Evolutionary conservation across 768 basidiomycete species (phyloP).

Genomic region (Megacollybia marginata): DNA sequence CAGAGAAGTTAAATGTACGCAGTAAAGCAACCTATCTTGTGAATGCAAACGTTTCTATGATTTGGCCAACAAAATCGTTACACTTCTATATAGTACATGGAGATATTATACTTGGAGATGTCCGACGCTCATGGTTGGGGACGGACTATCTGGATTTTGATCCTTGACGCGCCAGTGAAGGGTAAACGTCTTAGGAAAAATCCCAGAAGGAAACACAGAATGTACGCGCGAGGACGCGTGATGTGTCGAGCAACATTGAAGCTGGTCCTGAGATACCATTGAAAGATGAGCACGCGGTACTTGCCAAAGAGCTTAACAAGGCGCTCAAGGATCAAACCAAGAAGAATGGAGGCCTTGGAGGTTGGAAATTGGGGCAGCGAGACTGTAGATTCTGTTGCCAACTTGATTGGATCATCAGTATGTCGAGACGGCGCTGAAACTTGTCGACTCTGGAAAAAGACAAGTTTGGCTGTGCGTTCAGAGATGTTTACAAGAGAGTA

Average conservation of each 20-base stretch:
- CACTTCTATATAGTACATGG: no score
- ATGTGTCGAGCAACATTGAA: constrained; percentile 3
- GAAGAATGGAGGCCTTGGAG: constrained; percentile 5
- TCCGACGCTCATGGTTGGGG: no score
- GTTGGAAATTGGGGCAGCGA: constrained; percentile 1
- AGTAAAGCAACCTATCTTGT: no score
- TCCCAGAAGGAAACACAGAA: constrained; percentile 7
- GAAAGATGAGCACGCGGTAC: constrained; percentile 2
- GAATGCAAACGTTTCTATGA: no score
- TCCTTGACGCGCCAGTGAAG: not conserved
- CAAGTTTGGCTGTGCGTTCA: constrained; percentile 50
- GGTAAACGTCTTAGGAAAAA: constrained; percentile 5
- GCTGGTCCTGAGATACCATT: constrained; percentile 4
- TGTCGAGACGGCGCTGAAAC: constrained; percentile 15
- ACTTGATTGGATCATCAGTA: constrained; percentile 6
- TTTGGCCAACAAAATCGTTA: no score
- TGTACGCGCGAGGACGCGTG: constrained; percentile 5
- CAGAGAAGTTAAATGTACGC: no score
- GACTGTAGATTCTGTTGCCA: constrained; percentile 3
- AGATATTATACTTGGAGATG: no score
- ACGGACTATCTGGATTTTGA: no score
- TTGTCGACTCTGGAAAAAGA: constrained; percentile 66
- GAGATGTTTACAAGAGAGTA: constrained; percentile 64
- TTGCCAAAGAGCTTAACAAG: constrained; percentile 5
- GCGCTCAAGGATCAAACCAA: constrained; percentile 9